Conservation (phyloP, 176 grass and related monocot genomes). For the Melocanna baccifera region DNA sequence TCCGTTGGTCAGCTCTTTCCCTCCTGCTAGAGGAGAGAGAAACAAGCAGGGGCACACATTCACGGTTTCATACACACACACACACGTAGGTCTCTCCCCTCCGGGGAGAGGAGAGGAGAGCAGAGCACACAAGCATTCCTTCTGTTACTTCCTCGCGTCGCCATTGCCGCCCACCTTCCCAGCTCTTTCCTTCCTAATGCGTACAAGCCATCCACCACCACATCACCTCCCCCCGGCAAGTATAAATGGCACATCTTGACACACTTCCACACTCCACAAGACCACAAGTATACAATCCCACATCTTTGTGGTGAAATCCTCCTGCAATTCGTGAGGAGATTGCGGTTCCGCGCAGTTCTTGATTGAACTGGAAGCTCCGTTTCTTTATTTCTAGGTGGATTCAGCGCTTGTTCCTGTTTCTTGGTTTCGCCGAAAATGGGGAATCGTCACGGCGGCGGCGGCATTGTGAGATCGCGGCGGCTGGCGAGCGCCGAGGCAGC, state of each 20-base stretch:
- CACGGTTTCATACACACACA: no score
- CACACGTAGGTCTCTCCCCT: no score
- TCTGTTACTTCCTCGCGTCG: slow-evolving; percentile 33
- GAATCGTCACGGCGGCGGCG: not conserved
- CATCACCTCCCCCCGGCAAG: not conserved
- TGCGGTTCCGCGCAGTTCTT: not conserved
- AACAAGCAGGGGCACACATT: no score
- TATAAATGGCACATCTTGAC: not conserved
- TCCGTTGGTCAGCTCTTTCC: no score
- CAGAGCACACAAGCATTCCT: not conserved
- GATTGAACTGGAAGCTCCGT: not conserved
- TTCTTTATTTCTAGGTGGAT: not conserved
- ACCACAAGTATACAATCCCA: not conserved
- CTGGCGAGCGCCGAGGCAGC: not conserved
- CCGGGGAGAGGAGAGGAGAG: no score
- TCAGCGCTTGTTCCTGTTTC: not conserved
- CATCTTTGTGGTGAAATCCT: not conserved
- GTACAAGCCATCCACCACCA: slow-evolving; percentile 43
- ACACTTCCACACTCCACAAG: not conserved
- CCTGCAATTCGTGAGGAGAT: not conserved
- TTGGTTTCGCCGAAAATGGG: not conserved
- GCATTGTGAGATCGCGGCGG: not conserved
- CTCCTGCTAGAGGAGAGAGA: no score
- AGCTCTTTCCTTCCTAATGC: slow-evolving; percentile 34
- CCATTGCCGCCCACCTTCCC: slow-evolving; percentile 14